These are phyloP conservation scores for Aspergillus sparsus DNA, from an alignment of 495 filamentous ascomycete genomes.

Conservation along the genomic window DNA sequence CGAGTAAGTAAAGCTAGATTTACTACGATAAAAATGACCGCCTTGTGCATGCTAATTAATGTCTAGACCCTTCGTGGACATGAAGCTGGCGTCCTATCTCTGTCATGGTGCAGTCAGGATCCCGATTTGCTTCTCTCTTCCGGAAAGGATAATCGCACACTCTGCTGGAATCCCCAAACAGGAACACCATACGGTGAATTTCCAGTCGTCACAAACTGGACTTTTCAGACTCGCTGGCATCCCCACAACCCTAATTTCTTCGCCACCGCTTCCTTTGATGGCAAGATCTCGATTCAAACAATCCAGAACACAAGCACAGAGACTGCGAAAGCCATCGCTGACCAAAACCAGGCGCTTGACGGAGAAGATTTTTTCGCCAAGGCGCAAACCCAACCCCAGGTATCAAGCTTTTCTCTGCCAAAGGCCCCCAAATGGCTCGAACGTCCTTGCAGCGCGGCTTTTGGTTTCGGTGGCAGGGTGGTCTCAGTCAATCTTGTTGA, in stretches of 20 bases:
- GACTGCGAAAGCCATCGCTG: slow-evolving; percentile 48
- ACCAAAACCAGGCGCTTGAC: slow-evolving; percentile 70
- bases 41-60: slow-evolving; percentile 1
- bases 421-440: slow-evolving; percentile 92
- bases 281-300: slow-evolving; percentile 88
- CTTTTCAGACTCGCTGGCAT: slow-evolving; percentile 93
- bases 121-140: slow-evolving; percentile 87
- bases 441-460: slow-evolving; percentile 80
- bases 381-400: slow-evolving; percentile 87
- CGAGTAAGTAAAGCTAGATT: slow-evolving; percentile 43
- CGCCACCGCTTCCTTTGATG: slow-evolving; percentile 95
- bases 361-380: slow-evolving; percentile 97
- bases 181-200: slow-evolving; percentile 88
- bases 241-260: slow-evolving; percentile 87
- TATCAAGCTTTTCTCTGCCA: slow-evolving; percentile 78
- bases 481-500: slow-evolving; percentile 69
- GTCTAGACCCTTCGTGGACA: slow-evolving; percentile 75
- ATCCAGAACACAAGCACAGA: slow-evolving; percentile 79
- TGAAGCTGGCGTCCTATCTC: slow-evolving; percentile 86
- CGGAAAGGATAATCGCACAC: slow-evolving; percentile 93
- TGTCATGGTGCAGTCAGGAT: slow-evolving; percentile 96
- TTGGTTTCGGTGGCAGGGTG: slow-evolving; percentile 94
- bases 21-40: background rate
- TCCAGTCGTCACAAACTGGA: slow-evolving; percentile 97
- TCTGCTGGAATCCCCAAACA: slow-evolving; percentile 95